Evolutionary conservation across 192 early-diverging fungal genomes (phyloP), one percentile per base, ranked within the genome.

Genomic region (Umbelopsis sp.): DNA sequence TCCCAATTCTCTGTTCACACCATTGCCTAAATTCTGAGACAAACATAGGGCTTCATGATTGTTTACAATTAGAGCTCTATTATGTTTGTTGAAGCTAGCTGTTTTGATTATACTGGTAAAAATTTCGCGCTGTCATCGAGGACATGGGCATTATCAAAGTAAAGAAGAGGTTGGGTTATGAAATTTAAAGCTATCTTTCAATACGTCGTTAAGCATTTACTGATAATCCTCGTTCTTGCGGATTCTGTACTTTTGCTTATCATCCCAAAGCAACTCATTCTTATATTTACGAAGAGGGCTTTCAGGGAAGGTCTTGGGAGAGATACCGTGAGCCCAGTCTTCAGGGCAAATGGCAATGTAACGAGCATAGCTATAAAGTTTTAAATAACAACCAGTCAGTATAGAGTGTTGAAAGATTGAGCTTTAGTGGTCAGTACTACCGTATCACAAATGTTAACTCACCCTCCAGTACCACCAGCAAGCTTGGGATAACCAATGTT

Each of bases 401-500:
- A 41, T 41, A 10, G 0, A 12, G 30, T 21, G 0, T 22, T 18
- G 23, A 44, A n/a, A 66, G 23, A 41, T 21, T 30, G 27, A 37
- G 37, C 45, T 8, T 18, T 20, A 37, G 20, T 5, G 11, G 0
- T 1, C 5, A 27, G 65, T 16, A 66, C 8, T n/a, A 66, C 65
- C 2, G 18, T 23, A 25, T 20, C 23, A 27, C 9, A 61, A 61
- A 61, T 18, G 33, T 35, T 16, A 46, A 66, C 65, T 66, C 45
- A 66, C 65, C 65, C 65, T 35, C 82, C 82, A 2, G 67, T 67
- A 11, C 78, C 82, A 70, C 82, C 82, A 21, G 61, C 68, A 67
- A 84, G 81, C 78, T 84, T 84, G 33, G 82, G 80, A 45, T 78
- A 81, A 5, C 82, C 82, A 12, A 81, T 84, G 67, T 74, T 80